Evolutionary conservation across 2,329 filamentous ascomycete genomes (phyloP).

Genomic region (Beauveria brongniartii): DNA sequence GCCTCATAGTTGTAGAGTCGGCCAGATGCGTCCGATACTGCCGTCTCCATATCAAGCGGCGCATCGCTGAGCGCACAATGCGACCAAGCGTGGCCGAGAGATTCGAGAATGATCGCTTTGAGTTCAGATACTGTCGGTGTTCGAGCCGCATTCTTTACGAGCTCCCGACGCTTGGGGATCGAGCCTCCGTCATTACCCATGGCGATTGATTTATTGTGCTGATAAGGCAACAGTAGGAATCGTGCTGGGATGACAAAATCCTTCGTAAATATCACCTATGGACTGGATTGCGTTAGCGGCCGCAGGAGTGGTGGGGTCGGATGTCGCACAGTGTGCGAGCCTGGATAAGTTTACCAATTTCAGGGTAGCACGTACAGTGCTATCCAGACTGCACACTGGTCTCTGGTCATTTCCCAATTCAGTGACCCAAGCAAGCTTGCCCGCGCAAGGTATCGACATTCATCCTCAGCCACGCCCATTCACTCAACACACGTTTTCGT

Average conservation of each 20-base stretch:
- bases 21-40: slow-evolving; percentile 78
- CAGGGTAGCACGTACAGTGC: not conserved
- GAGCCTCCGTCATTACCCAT: slow-evolving; percentile 99
- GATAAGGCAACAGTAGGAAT: not conserved
- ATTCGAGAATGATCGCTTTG: slow-evolving; percentile 81
- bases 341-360: not conserved
- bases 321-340: not conserved
- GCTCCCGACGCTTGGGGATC: slow-evolving; percentile 90
- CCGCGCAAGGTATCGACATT: not conserved
- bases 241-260: not conserved
- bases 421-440: not conserved
- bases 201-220: slow-evolving; percentile 12
- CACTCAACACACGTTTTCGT: not conserved
- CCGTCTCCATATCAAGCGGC: slow-evolving; percentile 57
- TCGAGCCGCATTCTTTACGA: slow-evolving; percentile 88
- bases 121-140: slow-evolving; percentile 74
- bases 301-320: not conserved
- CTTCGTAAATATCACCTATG: no score
- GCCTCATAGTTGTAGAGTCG: slow-evolving; percentile 93
- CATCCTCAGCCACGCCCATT: slow-evolving; percentile 1
- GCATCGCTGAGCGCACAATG: slow-evolving; percentile 80
- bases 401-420: no score
- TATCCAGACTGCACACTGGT: not conserved
- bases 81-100: slow-evolving; percentile 77
- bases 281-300: not conserved